These are phyloP conservation scores for Adenanthera pavonina DNA, from an alignment of 306 rosid genomes.

Conservation along the genomic window DNA sequence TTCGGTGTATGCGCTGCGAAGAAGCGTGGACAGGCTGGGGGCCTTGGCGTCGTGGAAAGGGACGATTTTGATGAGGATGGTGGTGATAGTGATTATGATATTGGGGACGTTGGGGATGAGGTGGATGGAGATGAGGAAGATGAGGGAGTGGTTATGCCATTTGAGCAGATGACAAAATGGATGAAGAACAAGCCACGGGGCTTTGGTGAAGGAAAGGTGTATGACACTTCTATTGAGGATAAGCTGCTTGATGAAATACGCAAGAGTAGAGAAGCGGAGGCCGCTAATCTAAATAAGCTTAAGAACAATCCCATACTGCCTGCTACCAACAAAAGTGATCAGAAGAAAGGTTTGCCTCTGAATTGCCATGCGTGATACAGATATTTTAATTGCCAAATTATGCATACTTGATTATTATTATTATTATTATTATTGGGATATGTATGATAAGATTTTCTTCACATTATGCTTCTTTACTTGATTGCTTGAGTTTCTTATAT, in stretches of 20 bases:
- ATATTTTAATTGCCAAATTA: not conserved
- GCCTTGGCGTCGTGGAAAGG: not conserved
- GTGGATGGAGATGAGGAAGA: conserved; percentile 42
- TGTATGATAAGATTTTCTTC: not conserved
- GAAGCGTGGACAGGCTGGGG: conserved; percentile 37
- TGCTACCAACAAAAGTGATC: conserved; percentile 29
- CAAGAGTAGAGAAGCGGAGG: conserved; percentile 59
- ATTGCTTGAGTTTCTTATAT: conserved; percentile 5
- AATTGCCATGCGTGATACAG: not conserved
- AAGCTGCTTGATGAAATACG: conserved; percentile 78
- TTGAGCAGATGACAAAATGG: conserved; percentile 68
- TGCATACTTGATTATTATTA: not conserved
- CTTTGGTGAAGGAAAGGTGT: conserved; percentile 78
- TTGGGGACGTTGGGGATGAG: conserved; percentile 16
- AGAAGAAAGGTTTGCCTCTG: conserved; percentile 51
- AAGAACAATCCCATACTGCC: conserved; percentile 42
- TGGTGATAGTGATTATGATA: conserved; percentile 34
- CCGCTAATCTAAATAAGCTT: conserved; percentile 61
- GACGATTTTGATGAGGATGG: conserved; percentile 47
- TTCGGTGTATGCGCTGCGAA: conserved; percentile 28
- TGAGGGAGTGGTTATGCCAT: conserved; percentile 50
- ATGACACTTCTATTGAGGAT: conserved; percentile 83
- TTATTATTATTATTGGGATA: not conserved
- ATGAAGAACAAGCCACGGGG: conserved; percentile 70
- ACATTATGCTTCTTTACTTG: not conserved